Conservation (phyloP, 176 grass and related monocot genomes). For the Aegilops bicornis region DNA sequence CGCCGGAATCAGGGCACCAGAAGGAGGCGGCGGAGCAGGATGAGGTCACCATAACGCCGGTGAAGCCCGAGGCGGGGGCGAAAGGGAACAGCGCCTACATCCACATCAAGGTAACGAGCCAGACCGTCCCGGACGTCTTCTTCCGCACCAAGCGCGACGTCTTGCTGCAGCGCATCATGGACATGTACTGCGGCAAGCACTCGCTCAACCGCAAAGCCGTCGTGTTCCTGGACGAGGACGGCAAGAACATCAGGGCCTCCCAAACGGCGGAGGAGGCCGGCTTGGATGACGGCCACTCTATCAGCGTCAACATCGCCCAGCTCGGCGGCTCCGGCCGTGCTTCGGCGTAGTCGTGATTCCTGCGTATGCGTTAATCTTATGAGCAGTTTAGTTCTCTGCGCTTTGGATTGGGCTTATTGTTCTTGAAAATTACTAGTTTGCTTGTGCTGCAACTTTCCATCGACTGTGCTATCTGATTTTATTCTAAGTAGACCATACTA, state of each 20-base stretch:
- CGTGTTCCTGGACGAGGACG: not conserved
- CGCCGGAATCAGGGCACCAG: not conserved
- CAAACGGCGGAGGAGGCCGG: constrained; percentile 1
- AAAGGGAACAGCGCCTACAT: not conserved
- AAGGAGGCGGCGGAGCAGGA: not conserved
- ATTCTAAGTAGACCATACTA: no score
- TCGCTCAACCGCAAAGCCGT: constrained; percentile 7
- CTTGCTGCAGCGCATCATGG: not conserved
- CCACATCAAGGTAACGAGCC: constrained; percentile 12
- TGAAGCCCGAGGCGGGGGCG: constrained; percentile 9
- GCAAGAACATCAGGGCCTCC: not conserved
- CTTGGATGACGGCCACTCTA: constrained; percentile 18
- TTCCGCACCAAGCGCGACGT: not conserved
- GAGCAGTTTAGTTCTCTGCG: no score
- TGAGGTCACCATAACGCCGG: not conserved
- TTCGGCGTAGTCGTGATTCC: no score
- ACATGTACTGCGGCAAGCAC: constrained; percentile 19
- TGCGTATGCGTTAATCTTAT: no score
- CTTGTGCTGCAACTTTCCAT: no score
- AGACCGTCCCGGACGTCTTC: not conserved
- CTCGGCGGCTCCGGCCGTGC: not conserved
- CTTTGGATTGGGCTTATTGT: no score
- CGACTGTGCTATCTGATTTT: no score
- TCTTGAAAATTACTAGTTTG: no score
- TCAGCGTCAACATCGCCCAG: not conserved